A percentile compares a stretch with the other conserved stretches of the same genome.
Evolutionary conservation across 2,329 filamentous ascomycete species (phyloP).

Genomic region (Teratosphaeriaceae sp.): DNA sequence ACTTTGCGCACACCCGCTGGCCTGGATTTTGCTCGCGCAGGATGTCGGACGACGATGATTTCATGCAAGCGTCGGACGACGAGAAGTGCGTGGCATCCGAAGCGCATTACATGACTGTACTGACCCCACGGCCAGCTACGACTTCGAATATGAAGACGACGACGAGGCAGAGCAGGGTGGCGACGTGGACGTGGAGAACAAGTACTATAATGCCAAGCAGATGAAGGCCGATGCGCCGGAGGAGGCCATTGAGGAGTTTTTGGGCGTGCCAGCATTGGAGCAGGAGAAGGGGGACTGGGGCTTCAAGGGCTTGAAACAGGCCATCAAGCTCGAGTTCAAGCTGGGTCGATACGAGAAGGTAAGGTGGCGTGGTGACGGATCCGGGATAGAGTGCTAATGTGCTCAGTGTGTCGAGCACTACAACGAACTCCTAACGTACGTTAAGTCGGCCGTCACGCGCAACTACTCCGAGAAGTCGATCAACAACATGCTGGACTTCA

Average conservation of each 20-base stretch:
- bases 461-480: constrained; percentile 99
- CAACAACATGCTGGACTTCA: constrained; percentile 98
- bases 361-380: constrained; percentile 6
- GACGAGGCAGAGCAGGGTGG: constrained; percentile 82
- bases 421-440: constrained; percentile 89
- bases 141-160: constrained; percentile 96
- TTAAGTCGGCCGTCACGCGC: constrained; percentile 91
- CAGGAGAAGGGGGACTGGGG: constrained; percentile 96
- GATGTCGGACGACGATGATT: constrained; percentile 84
- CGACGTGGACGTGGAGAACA: constrained; percentile 96
- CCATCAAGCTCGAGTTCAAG: constrained; percentile 94
- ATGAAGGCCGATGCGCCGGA: constrained; percentile 81
- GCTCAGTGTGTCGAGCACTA: constrained; percentile 65
- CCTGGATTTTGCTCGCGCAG: constrained; percentile 19
- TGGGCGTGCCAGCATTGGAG: constrained; percentile 79
- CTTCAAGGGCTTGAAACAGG: constrained; percentile 96
- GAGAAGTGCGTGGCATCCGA: constrained; percentile 66
- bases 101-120: no score
- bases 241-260: constrained; percentile 84
- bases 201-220: constrained; percentile 99
- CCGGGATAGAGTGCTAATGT: neutral
- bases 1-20: neutral
- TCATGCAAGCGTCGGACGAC: constrained; percentile 87
- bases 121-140: constrained; percentile 54
- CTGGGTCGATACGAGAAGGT: constrained; percentile 83